A percentile compares a stretch with the other conserved stretches of the same genome.
These are phyloP conservation scores for Ajuga chamaepitys DNA, from an alignment of 257 asterid species.

Conservation along the genomic window DNA sequence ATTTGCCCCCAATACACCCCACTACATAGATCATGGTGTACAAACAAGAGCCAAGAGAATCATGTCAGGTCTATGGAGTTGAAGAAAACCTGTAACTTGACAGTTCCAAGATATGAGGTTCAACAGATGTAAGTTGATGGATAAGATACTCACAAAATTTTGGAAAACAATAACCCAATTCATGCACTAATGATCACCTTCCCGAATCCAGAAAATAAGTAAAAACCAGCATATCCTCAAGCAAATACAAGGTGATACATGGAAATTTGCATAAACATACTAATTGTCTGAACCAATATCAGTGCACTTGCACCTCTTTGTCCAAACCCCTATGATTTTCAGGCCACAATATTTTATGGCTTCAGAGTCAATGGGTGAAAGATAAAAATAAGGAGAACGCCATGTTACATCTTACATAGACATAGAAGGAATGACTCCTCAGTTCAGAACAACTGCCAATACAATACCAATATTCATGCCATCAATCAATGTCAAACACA, in stretches of 20 bases:
- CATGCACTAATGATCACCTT: slow-evolving; percentile 1
- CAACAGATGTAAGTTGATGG: neutral
- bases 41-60: neutral
- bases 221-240: neutral
- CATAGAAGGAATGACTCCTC: neutral
- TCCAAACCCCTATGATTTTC: neutral
- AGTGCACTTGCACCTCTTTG: neutral
- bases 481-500: neutral
- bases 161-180: neutral
- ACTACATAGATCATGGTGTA: neutral
- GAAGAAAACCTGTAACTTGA: neutral
- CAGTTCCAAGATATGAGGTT: neutral
- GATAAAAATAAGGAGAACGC: neutral
- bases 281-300: neutral
- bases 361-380: slow-evolving; percentile 1
- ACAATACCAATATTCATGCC: neutral
- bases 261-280: slow-evolving; percentile 4
- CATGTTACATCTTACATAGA: neutral
- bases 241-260: neutral
- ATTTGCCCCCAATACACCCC: neutral
- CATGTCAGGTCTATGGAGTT: neutral
- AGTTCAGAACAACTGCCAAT: neutral
- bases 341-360: neutral
- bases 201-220: neutral
- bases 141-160: neutral